A percentile compares a stretch with the other conserved stretches of the same genome.
Conservation (phyloP, 106 monocot species). For the Platanthera guangdongensis region DNA sequence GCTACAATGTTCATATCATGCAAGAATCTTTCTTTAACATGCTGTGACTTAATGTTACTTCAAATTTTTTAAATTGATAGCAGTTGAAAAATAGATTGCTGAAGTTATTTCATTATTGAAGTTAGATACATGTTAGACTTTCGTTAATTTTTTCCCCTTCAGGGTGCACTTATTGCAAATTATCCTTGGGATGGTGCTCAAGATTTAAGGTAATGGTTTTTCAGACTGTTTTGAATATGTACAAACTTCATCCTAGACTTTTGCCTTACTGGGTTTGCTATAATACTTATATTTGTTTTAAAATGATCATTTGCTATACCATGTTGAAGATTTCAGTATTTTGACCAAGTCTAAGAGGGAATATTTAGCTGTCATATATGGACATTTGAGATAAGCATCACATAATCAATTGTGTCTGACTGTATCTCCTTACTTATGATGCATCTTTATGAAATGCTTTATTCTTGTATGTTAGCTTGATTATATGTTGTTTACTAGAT, state of each 20-base stretch:
- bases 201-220: conserved; percentile 49
- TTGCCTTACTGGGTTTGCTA: neutral
- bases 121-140: neutral
- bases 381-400: neutral
- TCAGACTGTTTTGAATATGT: neutral
- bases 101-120: neutral
- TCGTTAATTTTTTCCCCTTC: conserved; percentile 11
- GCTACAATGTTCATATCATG: too few relatives aligned
- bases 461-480: neutral
- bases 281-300: neutral
- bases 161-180: conserved; percentile 99
- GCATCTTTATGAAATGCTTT: conserved; percentile 15
- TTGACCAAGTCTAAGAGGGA: too few relatives aligned
- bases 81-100: neutral
- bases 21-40: neutral
- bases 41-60: neutral
- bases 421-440: conserved; percentile 37
- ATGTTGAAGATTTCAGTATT: too few relatives aligned
- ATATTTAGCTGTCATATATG: too few relatives aligned
- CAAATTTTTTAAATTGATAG: conserved; percentile 3
- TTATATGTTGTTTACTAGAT: neutral
- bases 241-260: neutral
- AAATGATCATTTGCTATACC: neutral
- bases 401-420: neutral
- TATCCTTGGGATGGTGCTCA: conserved; percentile 97